phyloP scores from a whole-genome alignment of 2,329 filamentous ascomycete species.

The Xylariaceae sp. region DNA sequence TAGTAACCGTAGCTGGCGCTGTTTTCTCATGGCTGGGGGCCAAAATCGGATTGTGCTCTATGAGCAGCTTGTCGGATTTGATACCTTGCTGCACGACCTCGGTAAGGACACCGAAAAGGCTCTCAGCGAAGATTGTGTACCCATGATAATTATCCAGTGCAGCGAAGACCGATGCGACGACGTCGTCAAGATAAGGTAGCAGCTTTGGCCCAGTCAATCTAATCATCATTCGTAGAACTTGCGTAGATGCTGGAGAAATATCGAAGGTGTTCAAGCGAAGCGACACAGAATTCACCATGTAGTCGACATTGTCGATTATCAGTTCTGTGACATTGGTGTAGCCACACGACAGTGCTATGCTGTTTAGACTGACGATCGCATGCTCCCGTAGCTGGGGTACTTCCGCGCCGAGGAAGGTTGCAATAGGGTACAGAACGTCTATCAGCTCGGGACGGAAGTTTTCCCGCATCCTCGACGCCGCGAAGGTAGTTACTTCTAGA shows the following conservation, averaged over 20 bases:
- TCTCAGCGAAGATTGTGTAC: slow-evolving; percentile 80
- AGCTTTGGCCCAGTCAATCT: slow-evolving; percentile 75
- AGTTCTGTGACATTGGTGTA: slow-evolving; percentile 70
- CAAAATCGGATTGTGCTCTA: slow-evolving; percentile 32
- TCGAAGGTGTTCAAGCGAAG: slow-evolving; percentile 88
- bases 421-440: slow-evolving; percentile 85
- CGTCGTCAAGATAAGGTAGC: slow-evolving; percentile 85
- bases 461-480: slow-evolving; percentile 61
- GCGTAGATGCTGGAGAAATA: slow-evolving; percentile 83
- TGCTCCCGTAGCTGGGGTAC: slow-evolving; percentile 68
- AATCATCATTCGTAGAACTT: slow-evolving; percentile 93
- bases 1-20: slow-evolving; percentile 26
- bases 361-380: slow-evolving; percentile 78
- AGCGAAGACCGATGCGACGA: slow-evolving; percentile 85
- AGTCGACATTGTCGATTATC: slow-evolving; percentile 89
- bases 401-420: slow-evolving; percentile 77
- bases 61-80: slow-evolving; percentile 48
- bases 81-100: slow-evolving; percentile 81
- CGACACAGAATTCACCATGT: slow-evolving; percentile 90
- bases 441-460: slow-evolving; percentile 82
- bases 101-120: slow-evolving; percentile 75
- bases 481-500: slow-evolving; percentile 73
- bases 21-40: slow-evolving; percentile 40
- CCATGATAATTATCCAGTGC: slow-evolving; percentile 95
- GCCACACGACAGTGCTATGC: slow-evolving; percentile 68